Evolutionary conservation across 1,284 basidiomycete genomes (phyloP).

Genomic region (Sporisorium sorghi): DNA sequence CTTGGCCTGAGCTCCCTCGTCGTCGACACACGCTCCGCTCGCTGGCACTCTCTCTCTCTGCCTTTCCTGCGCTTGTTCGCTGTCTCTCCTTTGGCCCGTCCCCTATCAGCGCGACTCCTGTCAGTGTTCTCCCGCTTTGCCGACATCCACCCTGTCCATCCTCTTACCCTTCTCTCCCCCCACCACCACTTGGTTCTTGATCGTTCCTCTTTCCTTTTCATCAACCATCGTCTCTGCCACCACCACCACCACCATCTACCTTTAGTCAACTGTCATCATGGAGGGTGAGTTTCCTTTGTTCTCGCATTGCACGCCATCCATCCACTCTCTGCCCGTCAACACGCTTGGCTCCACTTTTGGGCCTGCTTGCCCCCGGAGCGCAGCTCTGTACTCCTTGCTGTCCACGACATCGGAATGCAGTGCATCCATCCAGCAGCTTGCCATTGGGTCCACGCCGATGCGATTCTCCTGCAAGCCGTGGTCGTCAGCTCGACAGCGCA

Average conservation of each 20-base stretch:
- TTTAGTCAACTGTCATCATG: constrained; percentile 31
- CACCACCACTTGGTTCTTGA: constrained; percentile 9
- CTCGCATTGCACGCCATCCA: constrained; percentile 10
- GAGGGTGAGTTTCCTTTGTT: constrained; percentile 43
- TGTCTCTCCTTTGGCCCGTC: no score
- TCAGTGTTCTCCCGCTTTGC: constrained; percentile 17
- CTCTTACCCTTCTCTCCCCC: constrained; percentile 1
- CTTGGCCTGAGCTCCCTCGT: constrained; percentile 15
- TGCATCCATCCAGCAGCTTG: not conserved
- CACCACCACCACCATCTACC: constrained; percentile 28
- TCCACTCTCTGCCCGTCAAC: constrained; percentile 4
- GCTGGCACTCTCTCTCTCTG: not conserved
- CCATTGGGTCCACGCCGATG: not conserved
- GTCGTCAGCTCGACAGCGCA: not conserved
- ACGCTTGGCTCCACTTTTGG: constrained; percentile 1
- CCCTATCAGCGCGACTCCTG: constrained; percentile 19
- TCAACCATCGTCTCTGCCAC: constrained; percentile 13
- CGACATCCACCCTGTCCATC: constrained; percentile 13
- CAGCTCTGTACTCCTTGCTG: not conserved
- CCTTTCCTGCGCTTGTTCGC: not conserved
- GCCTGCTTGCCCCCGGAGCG: not conserved
- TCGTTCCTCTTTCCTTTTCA: constrained; percentile 2
- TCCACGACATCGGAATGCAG: not conserved
- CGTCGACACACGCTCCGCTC: not conserved
- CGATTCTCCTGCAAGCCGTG: not conserved